Conservation (phyloP, 306 rosid species). For the Corylus heterophylla region DNA sequence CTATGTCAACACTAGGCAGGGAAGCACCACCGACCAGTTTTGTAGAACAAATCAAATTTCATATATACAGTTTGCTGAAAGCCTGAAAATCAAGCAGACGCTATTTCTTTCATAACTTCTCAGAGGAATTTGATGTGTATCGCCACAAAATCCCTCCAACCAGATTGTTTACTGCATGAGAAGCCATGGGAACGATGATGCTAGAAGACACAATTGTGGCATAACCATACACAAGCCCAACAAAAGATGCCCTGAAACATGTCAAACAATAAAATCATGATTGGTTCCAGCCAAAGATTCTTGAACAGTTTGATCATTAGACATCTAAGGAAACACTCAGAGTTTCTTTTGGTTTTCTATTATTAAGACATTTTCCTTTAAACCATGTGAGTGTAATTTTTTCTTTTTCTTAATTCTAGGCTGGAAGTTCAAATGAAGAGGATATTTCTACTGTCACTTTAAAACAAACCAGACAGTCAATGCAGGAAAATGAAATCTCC, state of each 20-base stretch:
- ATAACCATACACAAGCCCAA: slow-evolving; percentile 83
- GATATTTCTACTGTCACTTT: background rate
- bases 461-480: background rate
- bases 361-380: background rate
- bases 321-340: background rate
- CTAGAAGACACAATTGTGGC: slow-evolving; percentile 81
- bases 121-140: slow-evolving; percentile 45
- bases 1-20: too few species aligned
- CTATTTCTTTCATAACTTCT: slow-evolving; percentile 8
- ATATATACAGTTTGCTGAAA: background rate
- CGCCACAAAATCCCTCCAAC: slow-evolving; percentile 81
- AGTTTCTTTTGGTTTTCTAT: background rate
- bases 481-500: background rate
- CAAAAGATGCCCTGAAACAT: slow-evolving; percentile 86
- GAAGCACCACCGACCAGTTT: background rate
- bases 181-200: slow-evolving; percentile 74
- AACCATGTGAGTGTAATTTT: background rate
- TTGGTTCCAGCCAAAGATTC: background rate
- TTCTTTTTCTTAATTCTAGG: background rate
- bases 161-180: slow-evolving; percentile 85
- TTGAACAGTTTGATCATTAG: background rate
- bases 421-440: background rate
- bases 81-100: background rate
- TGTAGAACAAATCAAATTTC: background rate
- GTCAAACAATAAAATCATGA: slow-evolving; percentile 14